These are phyloP conservation scores for Saccharomycopsis sp. DNA, from an alignment of 805 yeast genomes.

Conservation along the genomic window DNA sequence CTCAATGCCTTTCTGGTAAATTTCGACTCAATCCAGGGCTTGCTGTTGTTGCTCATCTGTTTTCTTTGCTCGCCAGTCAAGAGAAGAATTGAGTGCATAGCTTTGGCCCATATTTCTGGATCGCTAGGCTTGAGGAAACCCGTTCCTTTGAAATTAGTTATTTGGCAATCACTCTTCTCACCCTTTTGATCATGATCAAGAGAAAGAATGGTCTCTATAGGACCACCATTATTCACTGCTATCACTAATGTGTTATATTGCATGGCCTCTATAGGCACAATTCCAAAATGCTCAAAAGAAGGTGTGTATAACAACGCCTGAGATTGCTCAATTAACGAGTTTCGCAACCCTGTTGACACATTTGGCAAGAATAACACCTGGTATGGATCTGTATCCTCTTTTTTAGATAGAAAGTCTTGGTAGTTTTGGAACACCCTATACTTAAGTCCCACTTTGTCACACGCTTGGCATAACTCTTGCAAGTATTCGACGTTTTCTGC, in stretches of 20 bases:
- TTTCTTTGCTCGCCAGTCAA: constrained; percentile 20
- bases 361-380: constrained; percentile 77
- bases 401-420: constrained; percentile 20
- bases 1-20: constrained; percentile 38
- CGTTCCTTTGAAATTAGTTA: constrained; percentile 37
- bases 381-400: constrained; percentile 19
- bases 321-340: constrained; percentile 49
- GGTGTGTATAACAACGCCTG: constrained; percentile 80
- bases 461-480: constrained; percentile 46
- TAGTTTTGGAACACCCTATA: constrained; percentile 37
- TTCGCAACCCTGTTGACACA: constrained; percentile 59
- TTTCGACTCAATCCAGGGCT: constrained; percentile 26
- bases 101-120: constrained; percentile 47
- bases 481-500: constrained; percentile 70
- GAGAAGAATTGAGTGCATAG: constrained; percentile 35
- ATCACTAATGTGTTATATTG: constrained; percentile 72
- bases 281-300: constrained; percentile 89
- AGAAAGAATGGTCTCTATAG: constrained; percentile 60
- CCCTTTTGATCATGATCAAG: constrained; percentile 27
- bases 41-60: constrained; percentile 27
- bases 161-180: constrained; percentile 4
- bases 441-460: constrained; percentile 39
- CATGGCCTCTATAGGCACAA: constrained; percentile 97
- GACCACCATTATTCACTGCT: constrained; percentile 89
- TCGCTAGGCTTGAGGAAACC: constrained; percentile 55